Base-by-base conservation (phyloP, 1,139 yeast species). In the Kazachstania sp. region DNA sequence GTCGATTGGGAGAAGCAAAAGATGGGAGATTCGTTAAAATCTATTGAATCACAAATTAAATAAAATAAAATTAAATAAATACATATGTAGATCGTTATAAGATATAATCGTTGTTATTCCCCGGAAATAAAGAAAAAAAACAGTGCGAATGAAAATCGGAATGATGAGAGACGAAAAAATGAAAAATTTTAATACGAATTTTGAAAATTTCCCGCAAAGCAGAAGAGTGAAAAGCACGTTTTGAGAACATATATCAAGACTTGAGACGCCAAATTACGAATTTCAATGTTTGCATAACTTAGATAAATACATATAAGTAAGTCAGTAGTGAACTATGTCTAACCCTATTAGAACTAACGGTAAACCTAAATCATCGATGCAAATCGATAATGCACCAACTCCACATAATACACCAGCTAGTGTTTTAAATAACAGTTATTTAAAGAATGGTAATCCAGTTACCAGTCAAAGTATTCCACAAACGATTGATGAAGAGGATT, bases 341-440 rank as follows among this genome's bases (percentile, higher is more conserved):
- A 58, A 56, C 41, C 69, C 68, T 37, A 65, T 65, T 39, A 62
- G 59, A 51, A 54, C 66, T 30, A 38, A 38, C 41, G 48, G 50
- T 13, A 60, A 61, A 43, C 59, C 64, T 16, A 62, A 60, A 46
- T 59, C 63, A 23, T 59, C 62, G 3, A 60, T 83, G 63, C 87
- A 86, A 65, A 80, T 88, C 58, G 84, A 95, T 57, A 81, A 83
- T 64, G 98, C 98, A 4, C 98, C 99, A 44, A 92, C 99, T 2
- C 99, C 99, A 12, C 98, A 94, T 66, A 92, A 92, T 74, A 92
- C 99, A 1, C 99, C 99, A 23, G 86, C 97, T 4, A 83, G 95
- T 30, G 86, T 85, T 39, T 47, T 59, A 39, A 78, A 86, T 42
- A 81, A 80, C 52, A 83, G 92, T 44, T 88, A 80, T 66, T 74